phyloP scores from a whole-genome alignment of 73 alveolate species.

The Paramecium sexaurelia region DNA sequence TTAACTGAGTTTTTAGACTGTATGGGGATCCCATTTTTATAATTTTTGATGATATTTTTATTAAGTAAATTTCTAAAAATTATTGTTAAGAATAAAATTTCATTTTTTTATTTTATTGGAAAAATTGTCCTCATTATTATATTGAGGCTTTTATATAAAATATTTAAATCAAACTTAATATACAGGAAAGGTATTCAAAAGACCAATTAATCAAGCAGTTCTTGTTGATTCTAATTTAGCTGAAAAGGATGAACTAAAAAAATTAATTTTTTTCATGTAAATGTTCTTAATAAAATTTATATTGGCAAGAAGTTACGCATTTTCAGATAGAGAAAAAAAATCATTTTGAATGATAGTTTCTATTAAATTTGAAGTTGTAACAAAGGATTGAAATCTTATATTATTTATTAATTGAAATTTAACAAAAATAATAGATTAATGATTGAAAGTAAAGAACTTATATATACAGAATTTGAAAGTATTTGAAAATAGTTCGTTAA shows the following conservation, averaged over 20 bases:
- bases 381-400: neutral
- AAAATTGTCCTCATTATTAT: neutral
- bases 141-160: neutral
- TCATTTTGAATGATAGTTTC: neutral
- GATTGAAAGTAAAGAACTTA: too few relatives aligned
- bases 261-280: neutral
- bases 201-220: neutral
- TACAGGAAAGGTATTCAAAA: neutral
- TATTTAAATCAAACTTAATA: neutral
- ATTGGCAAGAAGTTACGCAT: neutral
- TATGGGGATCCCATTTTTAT: too few relatives aligned
- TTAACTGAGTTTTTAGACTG: too few relatives aligned
- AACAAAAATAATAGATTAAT: constrained; percentile 1
- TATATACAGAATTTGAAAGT: neutral
- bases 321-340: neutral
- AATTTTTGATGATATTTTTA: too few relatives aligned
- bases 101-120: neutral
- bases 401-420: constrained; percentile 51
- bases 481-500: too few relatives aligned
- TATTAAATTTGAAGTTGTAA: neutral
- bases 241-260: neutral
- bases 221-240: neutral
- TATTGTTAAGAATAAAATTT: neutral
- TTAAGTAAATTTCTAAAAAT: neutral
- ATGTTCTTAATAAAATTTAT: neutral